Evolutionary conservation across 1,284 basidiomycete species (phyloP), one percentile per base, ranked within the genome.

Genomic region (Grifola frondosa): DNA sequence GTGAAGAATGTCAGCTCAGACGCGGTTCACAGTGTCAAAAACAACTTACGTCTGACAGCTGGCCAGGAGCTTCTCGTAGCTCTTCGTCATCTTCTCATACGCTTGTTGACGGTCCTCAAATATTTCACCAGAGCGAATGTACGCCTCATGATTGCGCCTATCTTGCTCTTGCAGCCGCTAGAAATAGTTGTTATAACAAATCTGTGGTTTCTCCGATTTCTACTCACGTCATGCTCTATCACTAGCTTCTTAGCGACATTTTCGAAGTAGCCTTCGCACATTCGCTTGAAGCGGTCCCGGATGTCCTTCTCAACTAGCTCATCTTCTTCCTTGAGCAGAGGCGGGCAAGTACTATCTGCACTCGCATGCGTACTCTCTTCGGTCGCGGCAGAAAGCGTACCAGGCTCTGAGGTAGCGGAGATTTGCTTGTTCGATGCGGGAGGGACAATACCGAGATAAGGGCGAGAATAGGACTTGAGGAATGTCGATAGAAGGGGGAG

Each of bases 21-120:
- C 30, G 2, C 1, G 19, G 9, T 9, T 12, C 13, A 33, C n/a
- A 19, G 17, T 12, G 20, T 25, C 26, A 30, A 34, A 16, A 43
- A 31, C 15, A 40, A 66, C 76, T 54, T 54, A 92, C 90, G 81
- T 83, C 64, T 94, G 91, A 42, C 93, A 92, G 52, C 82, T 91
- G 11, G 84, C 73, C 33, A 93, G 78, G 13, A 97, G 69, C 48
- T 94, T 91, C 67, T 99, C 96, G 57, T 97, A 97, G 25, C 83
- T 80, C 64, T 91, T 94, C 11, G 93, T 92, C 88, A 97, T 95
- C 69, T 93, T 95, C 70, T 99, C 97, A 63, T 98, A 99, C 11
- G 88, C 91, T 65, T 99, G 94, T 63, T 98, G 94, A 15, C 97
- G 84, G 66, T 99, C 97, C 63, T 99, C 97, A 56, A 99, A 99